Base-by-base conservation (phyloP, 371 early-diverging fungal genomes). In the Amoeboaphelidium protococcarum region DNA sequence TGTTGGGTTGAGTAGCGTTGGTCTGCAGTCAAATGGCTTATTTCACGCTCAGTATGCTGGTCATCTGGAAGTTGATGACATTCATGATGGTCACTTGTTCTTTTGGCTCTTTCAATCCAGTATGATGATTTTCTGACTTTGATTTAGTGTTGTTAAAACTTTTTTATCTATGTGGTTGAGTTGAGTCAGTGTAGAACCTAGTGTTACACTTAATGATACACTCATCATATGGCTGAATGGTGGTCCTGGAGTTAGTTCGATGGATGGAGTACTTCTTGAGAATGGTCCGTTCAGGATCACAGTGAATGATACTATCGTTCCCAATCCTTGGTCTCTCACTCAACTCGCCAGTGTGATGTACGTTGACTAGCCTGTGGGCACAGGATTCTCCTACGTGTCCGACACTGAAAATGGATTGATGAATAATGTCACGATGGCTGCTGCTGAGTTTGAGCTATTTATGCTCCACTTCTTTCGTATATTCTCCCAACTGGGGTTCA, bases 211-310 rank as follows among this genome's bases (percentile, higher is more conserved):
- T 31, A 31, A 10, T 31, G 16, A 31, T 31, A 10, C 16, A 31
- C 56, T 68, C 1, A 41, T 68, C 4, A 42, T 69, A 16, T 68
- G 67, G 66, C 54, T 68, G 19, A 68, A 68, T 51, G 16, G 16
- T 31, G 37, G 37, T 31, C 6, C 16, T 16, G 37, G 16, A 6
- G 16, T 31, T 10, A 10, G 16, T 10, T 10, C 10, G 10, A 31
- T 31, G 37, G 37, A 31, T 31, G 37, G 37, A 6, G 10, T 31
- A 10, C 6, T 31, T 6, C 37, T 31, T 6, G 37, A 31, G 37
- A 10, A 31, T 31, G 37, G 37, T 6, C 37, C 37, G 6, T 31
- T 31, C 6, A 31, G 37, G 16, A 31, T 31, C 16, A 10, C 16
- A 31, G 10, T 16, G 16, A 31, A 31, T 16, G 37, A 16, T 10